These are phyloP conservation scores for Aurinia saxatilis DNA, from an alignment of 345 rosid genomes.

Conservation along the genomic window DNA sequence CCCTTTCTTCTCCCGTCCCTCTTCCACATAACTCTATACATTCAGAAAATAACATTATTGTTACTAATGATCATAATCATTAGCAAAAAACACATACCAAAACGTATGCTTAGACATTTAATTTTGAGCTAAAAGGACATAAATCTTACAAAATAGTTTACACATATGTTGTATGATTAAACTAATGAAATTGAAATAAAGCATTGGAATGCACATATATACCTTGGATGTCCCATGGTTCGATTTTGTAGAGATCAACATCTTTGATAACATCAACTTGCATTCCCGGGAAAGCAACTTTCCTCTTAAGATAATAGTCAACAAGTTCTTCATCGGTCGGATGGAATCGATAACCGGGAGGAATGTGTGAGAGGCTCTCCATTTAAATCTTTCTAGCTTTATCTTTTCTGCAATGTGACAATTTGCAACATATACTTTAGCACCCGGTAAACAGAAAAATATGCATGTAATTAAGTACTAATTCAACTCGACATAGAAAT, in stretches of 20 bases:
- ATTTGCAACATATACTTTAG: conserved; percentile 5
- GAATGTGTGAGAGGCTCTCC: conserved; percentile 49
- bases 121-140: not conserved
- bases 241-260: conserved; percentile 74
- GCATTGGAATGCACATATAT: not conserved
- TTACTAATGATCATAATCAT: not conserved
- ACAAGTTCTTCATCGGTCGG: conserved; percentile 83
- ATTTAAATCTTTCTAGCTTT: conserved; percentile 16
- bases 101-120: not conserved
- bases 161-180: too few relatives aligned
- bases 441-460: not conserved
- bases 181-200: not conserved
- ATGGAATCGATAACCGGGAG: conserved; percentile 75
- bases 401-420: conserved; percentile 16
- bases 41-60: not conserved
- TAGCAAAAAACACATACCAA: not conserved
- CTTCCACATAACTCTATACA: conserved; percentile 69
- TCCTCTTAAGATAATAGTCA: conserved; percentile 65
- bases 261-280: conserved; percentile 73
- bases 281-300: conserved; percentile 49
- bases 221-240: conserved; percentile 89
- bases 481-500: not conserved
- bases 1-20: conserved; percentile 77
- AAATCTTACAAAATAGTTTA: not conserved
- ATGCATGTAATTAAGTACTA: conserved; percentile 3